Percentiles rank a stretch among this genome's conserved stretches.
These are phyloP conservation scores for Nymphaea colorata DNA, from an alignment of 164 flowering plant genomes.

Conservation along the genomic window DNA sequence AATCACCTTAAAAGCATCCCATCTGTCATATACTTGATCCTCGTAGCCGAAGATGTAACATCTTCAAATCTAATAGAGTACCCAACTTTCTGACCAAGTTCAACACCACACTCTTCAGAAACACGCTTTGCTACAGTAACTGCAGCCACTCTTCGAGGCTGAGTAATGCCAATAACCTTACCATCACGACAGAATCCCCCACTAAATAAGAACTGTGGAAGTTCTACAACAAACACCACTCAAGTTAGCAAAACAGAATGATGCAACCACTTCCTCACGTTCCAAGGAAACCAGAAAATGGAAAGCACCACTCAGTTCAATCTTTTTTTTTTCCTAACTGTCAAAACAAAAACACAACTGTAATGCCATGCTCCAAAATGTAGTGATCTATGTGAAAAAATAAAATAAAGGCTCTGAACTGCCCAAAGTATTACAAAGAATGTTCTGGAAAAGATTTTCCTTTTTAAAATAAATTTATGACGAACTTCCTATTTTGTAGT, in stretches of 20 bases:
- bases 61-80: constrained; percentile 95
- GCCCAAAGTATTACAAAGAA: no score
- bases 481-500: no score
- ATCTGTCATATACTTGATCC: constrained; percentile 95
- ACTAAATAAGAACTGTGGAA: constrained; percentile 76
- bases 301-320: background rate
- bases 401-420: no score
- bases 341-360: no score
- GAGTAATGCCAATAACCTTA: constrained; percentile 69
- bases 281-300: background rate
- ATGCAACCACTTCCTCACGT: background rate
- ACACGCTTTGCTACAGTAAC: constrained; percentile 92
- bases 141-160: constrained; percentile 93
- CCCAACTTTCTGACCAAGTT: constrained; percentile 81
- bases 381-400: no score
- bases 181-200: constrained; percentile 67
- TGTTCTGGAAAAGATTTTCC: no score
- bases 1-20: constrained; percentile 71
- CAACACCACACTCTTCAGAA: constrained; percentile 86
- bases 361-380: no score
- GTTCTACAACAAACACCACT: constrained; percentile 29
- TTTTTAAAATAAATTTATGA: no score
- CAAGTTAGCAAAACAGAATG: constrained; percentile 3
- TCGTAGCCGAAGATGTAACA: constrained; percentile 57
- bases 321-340: no score